phyloP scores from a whole-genome alignment of 2,329 filamentous ascomycete genomes.

The Podosphaera fusca region DNA sequence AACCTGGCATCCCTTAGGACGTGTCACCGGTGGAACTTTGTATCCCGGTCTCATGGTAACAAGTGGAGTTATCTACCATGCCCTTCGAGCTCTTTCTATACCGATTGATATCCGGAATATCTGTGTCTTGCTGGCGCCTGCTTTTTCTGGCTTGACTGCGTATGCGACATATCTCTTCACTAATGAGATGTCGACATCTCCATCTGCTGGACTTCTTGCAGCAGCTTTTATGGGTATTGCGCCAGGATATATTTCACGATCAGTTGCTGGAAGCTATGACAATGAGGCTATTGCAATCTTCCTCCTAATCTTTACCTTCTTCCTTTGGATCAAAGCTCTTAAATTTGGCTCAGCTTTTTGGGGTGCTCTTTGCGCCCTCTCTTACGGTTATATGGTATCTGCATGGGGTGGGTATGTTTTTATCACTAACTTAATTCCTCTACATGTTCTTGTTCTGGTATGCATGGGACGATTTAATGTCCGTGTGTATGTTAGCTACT shows the following conservation, averaged over 20 bases:
- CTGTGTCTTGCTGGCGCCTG: slow-evolving; percentile 86
- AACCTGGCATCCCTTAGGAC: slow-evolving; percentile 97
- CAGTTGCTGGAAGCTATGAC: slow-evolving; percentile 94
- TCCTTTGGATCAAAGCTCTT: slow-evolving; percentile 94
- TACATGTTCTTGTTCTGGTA: slow-evolving; percentile 83
- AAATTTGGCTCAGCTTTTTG: slow-evolving; percentile 93
- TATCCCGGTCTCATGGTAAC: slow-evolving; percentile 99
- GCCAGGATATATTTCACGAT: slow-evolving; percentile 92
- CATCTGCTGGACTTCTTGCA: slow-evolving; percentile 82
- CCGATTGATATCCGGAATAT: slow-evolving; percentile 98
- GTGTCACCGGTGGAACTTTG: slow-evolving; percentile 94
- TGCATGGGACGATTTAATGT: slow-evolving; percentile 94
- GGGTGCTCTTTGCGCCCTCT: slow-evolving; percentile 81
- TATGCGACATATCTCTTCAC: slow-evolving; percentile 86
- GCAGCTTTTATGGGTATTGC: slow-evolving; percentile 94
- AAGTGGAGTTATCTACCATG: slow-evolving; percentile 87
- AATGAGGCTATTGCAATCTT: slow-evolving; percentile 99
- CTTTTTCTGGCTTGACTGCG: slow-evolving; percentile 81
- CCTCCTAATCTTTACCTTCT: slow-evolving; percentile 94
- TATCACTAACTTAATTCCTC: slow-evolving; percentile 88
- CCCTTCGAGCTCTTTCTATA: slow-evolving; percentile 67
- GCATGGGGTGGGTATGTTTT: slow-evolving; percentile 99
- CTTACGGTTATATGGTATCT: slow-evolving; percentile 99
- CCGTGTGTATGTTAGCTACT: slow-evolving; percentile 86
- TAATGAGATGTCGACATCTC: slow-evolving; percentile 88